These are phyloP conservation scores for Pulveroboletus sp. DNA, from an alignment of 768 basidiomycete genomes.

Conservation along the genomic window DNA sequence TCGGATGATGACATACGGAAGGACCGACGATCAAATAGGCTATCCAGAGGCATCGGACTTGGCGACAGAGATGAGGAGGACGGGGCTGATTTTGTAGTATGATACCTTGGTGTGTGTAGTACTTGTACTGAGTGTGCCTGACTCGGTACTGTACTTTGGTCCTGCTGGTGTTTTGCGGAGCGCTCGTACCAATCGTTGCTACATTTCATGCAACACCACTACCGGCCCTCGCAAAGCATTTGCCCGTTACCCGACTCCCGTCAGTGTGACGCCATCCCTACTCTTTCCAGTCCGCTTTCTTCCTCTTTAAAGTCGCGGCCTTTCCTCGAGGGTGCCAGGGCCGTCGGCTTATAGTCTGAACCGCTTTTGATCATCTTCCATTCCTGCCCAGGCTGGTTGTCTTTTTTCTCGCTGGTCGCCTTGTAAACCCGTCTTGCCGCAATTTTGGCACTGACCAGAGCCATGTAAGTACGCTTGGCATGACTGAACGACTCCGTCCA, in stretches of 20 bases:
- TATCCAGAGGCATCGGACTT: constrained; percentile 46
- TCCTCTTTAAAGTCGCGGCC: neutral
- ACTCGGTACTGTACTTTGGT: too few relatives aligned
- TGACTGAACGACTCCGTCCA: neutral
- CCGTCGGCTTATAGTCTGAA: constrained; percentile 6
- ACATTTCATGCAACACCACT: constrained; percentile 6
- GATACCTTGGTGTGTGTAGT: neutral
- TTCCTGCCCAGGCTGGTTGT: constrained; percentile 19
- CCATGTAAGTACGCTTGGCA: constrained; percentile 20
- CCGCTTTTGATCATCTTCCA: constrained; percentile 6
- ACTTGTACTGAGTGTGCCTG: too few relatives aligned
- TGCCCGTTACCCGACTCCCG: neutral
- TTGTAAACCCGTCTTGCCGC: constrained; percentile 6
- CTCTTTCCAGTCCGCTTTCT: neutral
- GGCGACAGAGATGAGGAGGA: constrained; percentile 19
- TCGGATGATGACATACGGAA: constrained; percentile 23
- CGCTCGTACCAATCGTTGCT: neutral
- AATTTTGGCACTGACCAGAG: constrained; percentile 1
- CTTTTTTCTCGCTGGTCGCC: constrained; percentile 20
- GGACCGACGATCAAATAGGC: constrained; percentile 49
- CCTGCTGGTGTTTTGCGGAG: too few relatives aligned
- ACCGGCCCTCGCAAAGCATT: constrained; percentile 1
- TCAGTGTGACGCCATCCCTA: neutral
- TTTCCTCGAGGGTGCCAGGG: constrained; percentile 7
- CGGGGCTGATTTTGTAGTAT: neutral